Conservation (phyloP, 106 monocot species). For the Dendrobium chrysotoxum region DNA sequence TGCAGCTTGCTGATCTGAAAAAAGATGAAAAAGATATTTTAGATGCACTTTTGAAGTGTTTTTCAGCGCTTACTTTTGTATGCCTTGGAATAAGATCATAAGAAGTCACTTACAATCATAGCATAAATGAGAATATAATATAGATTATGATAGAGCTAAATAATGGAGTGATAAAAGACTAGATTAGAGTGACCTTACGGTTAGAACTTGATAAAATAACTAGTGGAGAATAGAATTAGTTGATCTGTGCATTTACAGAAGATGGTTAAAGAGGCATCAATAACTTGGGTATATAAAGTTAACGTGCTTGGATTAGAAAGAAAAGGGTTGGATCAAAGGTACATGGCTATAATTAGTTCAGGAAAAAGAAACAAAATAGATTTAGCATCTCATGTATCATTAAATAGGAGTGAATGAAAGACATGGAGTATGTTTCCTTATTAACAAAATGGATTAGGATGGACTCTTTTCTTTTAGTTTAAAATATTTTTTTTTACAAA, state of each 20-base stretch:
- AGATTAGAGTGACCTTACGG: background rate
- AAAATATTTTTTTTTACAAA: background rate
- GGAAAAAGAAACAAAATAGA: background rate
- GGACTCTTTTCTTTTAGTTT: too few relatives aligned
- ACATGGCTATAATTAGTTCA: background rate
- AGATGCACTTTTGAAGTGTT: too few relatives aligned
- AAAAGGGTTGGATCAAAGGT: background rate
- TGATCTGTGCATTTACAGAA: background rate
- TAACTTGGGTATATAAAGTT: background rate
- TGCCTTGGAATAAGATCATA: too few relatives aligned
- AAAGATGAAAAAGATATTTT: background rate
- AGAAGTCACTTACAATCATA: too few relatives aligned
- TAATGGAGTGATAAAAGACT: background rate
- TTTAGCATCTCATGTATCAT: background rate
- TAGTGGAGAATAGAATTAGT: background rate
- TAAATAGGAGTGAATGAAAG: background rate
- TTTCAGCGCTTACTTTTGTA: too few relatives aligned
- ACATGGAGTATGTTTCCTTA: background rate
- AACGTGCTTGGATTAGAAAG: background rate
- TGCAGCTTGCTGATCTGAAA: background rate
- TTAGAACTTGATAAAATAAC: background rate
- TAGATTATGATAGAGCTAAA: too few relatives aligned
- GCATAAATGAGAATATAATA: too few relatives aligned
- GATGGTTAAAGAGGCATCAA: background rate
- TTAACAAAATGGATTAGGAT: too few relatives aligned